A percentile compares a stretch with the other conserved stretches of the same genome.
phyloP scores from a whole-genome alignment of 2,329 filamentous ascomycete genomes.

The Exserohilum rostratum region DNA sequence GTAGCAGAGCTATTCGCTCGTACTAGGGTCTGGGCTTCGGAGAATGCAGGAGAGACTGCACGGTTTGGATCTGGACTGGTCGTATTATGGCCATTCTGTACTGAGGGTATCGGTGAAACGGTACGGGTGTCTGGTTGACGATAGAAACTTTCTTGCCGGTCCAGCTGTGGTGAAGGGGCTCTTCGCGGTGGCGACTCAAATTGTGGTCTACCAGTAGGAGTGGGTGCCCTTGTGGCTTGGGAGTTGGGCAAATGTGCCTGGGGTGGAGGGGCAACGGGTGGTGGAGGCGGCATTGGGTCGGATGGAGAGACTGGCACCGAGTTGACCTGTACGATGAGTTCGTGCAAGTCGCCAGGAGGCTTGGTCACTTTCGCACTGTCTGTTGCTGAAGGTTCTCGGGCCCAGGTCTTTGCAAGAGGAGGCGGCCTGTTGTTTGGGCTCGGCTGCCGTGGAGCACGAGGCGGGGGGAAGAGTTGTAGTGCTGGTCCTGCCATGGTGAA shows the following conservation, averaged over 20 bases:
- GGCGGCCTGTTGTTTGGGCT: conserved; percentile 38
- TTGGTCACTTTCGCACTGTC: conserved; percentile 41
- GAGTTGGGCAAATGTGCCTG: conserved; percentile 36
- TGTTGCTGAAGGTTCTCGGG: conserved; percentile 38
- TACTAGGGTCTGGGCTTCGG: conserved; percentile 44
- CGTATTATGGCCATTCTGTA: conserved; percentile 19
- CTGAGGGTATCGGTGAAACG: conserved; percentile 26
- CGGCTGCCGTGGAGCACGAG: conserved; percentile 40
- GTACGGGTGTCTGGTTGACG: conserved; percentile 27
- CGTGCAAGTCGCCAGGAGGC: conserved; percentile 45
- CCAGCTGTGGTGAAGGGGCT: conserved; percentile 26
- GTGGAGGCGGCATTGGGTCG: conserved; percentile 29
- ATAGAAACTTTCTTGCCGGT: conserved; percentile 25
- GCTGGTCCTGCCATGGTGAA: conserved; percentile 44
- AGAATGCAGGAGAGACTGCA: conserved; percentile 45
- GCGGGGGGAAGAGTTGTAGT: conserved; percentile 49
- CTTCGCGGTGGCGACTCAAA: conserved; percentile 34
- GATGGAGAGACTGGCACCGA: conserved; percentile 45
- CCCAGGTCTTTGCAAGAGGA: conserved; percentile 34
- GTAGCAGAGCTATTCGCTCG: conserved; percentile 47
- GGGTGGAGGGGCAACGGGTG: conserved; percentile 32
- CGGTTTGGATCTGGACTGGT: conserved; percentile 40
- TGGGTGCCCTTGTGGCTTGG: conserved; percentile 26
- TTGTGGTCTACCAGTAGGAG: conserved; percentile 25
- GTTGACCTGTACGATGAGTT: conserved; percentile 49